Evolutionary conservation across 2,329 filamentous ascomycete species (phyloP).

Genomic region (Trichoderma sp.): DNA sequence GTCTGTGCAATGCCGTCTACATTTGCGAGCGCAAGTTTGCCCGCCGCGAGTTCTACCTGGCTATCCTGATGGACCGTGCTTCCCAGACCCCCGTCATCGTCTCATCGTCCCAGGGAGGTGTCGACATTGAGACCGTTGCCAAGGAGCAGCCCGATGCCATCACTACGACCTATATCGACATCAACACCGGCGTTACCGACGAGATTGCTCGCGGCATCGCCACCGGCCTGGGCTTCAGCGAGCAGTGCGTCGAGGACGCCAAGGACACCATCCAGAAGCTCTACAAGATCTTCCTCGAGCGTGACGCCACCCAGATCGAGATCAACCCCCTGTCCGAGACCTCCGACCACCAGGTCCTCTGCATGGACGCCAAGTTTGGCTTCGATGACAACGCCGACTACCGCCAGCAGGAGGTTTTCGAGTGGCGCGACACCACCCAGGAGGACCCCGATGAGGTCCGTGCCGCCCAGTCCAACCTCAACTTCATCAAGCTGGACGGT

Average conservation of each 20-base stretch:
- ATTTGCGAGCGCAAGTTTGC: conserved; percentile 99
- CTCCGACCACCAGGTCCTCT: conserved; percentile 94
- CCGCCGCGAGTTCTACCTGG: conserved; percentile 97
- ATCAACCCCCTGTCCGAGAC: conserved; percentile 99
- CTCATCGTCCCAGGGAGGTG: conserved; percentile 95
- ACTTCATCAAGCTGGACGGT: conserved; percentile 99
- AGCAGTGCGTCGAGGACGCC: conserved; percentile 94
- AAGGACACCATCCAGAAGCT: conserved; percentile 98
- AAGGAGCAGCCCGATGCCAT: conserved; percentile 98
- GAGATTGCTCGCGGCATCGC: conserved; percentile 90
- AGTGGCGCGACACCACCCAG: conserved; percentile 89
- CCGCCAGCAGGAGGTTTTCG: conserved; percentile 94
- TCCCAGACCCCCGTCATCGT: conserved; percentile 93
- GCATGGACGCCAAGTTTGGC: conserved; percentile 98
- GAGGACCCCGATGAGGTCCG: conserved; percentile 98
- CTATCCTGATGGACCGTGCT: conserved; percentile 94
- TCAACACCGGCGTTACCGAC: conserved; percentile 92
- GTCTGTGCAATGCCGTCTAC: conserved; percentile 95
- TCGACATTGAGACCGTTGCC: conserved; percentile 98
- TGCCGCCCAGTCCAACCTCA: conserved; percentile 88
- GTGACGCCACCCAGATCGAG: conserved; percentile 98
- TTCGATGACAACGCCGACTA: conserved; percentile 99
- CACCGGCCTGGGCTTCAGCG: conserved; percentile 90
- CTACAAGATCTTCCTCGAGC: conserved; percentile 98
- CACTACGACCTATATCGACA: conserved; percentile 88